Evolutionary conservation across 1,284 basidiomycete species (phyloP).

Genomic region (Pascua sp.): DNA sequence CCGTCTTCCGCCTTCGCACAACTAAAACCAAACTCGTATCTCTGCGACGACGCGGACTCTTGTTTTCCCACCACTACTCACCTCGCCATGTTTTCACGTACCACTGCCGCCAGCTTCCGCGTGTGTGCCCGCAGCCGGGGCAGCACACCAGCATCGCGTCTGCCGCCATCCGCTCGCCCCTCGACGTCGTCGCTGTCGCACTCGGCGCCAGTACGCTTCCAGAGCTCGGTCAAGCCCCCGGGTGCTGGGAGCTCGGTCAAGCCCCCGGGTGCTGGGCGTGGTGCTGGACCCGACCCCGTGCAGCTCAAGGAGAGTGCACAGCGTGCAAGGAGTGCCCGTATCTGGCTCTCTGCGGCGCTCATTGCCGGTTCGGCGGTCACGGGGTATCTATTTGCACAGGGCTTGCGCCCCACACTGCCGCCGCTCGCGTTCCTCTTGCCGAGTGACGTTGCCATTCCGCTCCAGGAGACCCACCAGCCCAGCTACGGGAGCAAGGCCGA

Average conservation of each 20-base stretch:
- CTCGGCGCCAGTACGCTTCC: neutral
- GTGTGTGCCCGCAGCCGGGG: too few relatives aligned
- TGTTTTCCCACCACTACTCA: too few relatives aligned
- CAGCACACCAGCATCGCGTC: too few relatives aligned
- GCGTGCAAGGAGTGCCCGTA: neutral
- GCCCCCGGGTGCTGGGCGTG: neutral
- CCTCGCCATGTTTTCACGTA: too few relatives aligned
- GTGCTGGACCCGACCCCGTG: too few relatives aligned
- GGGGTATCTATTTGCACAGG: slow-evolving; percentile 1
- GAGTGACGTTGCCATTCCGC: slow-evolving; percentile 24
- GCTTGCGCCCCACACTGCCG: neutral
- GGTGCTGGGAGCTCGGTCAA: neutral
- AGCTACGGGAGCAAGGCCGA: slow-evolving; percentile 32
- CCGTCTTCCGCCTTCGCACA: too few relatives aligned
- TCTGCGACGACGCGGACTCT: too few relatives aligned
- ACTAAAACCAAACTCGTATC: too few relatives aligned
- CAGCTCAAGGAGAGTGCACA: neutral
- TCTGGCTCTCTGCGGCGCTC: slow-evolving; percentile 2
- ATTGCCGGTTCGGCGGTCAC: neutral
- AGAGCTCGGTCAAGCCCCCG: neutral
- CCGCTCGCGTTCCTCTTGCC: slow-evolving; percentile 21
- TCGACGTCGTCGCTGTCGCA: neutral
- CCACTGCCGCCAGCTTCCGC: too few relatives aligned
- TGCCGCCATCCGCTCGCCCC: neutral
- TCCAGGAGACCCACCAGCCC: slow-evolving; percentile 36